These are phyloP conservation scores for Pulveroboletus sp. DNA, from an alignment of 768 basidiomycete species.

Conservation along the genomic window DNA sequence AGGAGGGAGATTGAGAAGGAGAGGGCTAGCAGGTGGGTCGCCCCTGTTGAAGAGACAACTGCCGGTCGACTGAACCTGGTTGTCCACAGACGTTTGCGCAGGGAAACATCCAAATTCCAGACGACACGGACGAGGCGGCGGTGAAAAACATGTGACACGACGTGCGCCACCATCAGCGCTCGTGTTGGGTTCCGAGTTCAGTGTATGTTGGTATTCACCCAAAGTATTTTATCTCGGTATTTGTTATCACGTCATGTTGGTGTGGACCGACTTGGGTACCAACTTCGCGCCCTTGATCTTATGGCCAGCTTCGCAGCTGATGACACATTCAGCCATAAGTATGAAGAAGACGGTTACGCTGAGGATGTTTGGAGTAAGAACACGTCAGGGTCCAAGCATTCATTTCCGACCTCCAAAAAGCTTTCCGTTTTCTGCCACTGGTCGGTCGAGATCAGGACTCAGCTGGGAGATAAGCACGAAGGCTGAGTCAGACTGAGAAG, in stretches of 20 bases:
- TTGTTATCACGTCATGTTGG: constrained; percentile 16
- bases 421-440: constrained; percentile 3
- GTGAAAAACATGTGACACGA: constrained; percentile 12
- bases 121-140: constrained; percentile 39
- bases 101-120: constrained; percentile 67
- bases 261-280: not conserved
- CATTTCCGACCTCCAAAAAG: constrained; percentile 12
- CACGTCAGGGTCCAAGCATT: constrained; percentile 8
- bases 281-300: constrained; percentile 12
- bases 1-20: constrained; percentile 84
- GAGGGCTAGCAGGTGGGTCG: constrained; percentile 61
- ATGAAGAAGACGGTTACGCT: not conserved
- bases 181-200: constrained; percentile 2
- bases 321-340: too few relatives aligned
- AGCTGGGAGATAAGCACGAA: constrained; percentile 21
- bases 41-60: not conserved
- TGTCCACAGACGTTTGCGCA: constrained; percentile 47
- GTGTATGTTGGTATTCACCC: constrained; percentile 5
- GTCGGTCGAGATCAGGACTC: constrained; percentile 11
- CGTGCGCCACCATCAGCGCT: constrained; percentile 4
- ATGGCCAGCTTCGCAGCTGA: constrained; percentile 7
- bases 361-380: constrained; percentile 1
- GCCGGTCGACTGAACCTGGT: constrained; percentile 2
- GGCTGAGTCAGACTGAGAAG: not conserved
- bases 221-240: constrained; percentile 22